Percentiles rank a stretch among this genome's conserved stretches.
phyloP scores from a whole-genome alignment of 2,329 filamentous ascomycete species.

The Leptographium procerum region DNA sequence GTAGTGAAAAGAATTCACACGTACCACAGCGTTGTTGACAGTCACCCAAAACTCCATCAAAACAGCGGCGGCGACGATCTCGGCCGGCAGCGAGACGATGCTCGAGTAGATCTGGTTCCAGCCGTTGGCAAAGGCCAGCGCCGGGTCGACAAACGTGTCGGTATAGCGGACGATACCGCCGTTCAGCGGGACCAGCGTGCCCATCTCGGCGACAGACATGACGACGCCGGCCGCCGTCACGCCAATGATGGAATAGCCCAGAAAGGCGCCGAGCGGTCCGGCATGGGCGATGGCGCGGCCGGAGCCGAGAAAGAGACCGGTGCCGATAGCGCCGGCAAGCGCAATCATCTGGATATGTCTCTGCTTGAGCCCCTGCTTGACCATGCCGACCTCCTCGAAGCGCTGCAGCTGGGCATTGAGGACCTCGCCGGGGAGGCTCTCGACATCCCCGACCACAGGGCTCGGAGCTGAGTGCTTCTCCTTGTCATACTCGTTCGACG shows the following conservation, averaged over 20 bases:
- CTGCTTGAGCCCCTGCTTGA: constrained; percentile 23
- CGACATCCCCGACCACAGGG: not conserved
- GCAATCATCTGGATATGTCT: constrained; percentile 40
- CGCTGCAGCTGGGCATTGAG: not conserved
- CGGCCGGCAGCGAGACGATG: constrained; percentile 28
- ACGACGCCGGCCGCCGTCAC: constrained; percentile 21
- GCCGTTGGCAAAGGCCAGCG: constrained; percentile 33
- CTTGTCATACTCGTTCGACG: not conserved
- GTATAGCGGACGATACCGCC: constrained; percentile 38
- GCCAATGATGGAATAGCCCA: constrained; percentile 27
- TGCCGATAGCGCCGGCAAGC: constrained; percentile 36
- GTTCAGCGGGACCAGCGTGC: constrained; percentile 47
- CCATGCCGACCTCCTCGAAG: constrained; percentile 4
- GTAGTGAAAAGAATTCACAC: not conserved
- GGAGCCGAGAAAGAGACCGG: constrained; percentile 17
- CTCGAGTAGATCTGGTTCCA: constrained; percentile 40
- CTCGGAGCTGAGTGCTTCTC: not conserved
- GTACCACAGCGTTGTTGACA: constrained; percentile 37
- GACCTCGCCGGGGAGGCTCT: not conserved
- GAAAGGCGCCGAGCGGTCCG: constrained; percentile 12
- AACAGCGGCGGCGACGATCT: constrained; percentile 49
- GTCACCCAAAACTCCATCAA: constrained; percentile 43
- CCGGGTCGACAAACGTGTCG: constrained; percentile 31
- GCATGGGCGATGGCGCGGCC: constrained; percentile 10
- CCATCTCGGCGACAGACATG: constrained; percentile 39